Evolutionary conservation across 1,139 yeast genomes (phyloP).

Genomic region (Blastobotrys malaysiensis): DNA sequence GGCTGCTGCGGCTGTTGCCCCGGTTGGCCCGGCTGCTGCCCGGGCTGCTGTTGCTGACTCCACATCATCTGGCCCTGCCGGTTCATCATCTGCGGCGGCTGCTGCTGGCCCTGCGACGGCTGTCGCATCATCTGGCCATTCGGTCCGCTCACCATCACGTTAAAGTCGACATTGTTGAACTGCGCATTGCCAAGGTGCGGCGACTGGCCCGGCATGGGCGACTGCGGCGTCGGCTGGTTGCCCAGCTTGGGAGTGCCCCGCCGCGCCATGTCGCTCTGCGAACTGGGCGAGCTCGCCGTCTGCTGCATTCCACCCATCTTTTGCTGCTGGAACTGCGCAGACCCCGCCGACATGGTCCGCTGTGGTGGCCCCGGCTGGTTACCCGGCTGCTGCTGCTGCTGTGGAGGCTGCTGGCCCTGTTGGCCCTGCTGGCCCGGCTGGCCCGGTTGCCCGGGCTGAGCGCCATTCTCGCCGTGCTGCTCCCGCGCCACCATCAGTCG

Average conservation of each 20-base stretch:
- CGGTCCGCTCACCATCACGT: conserved; percentile 29
- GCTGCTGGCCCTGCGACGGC: conserved; percentile 14
- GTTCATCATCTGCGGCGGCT: conserved; percentile 16
- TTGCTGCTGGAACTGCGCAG: conserved; percentile 11
- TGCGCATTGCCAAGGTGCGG: conserved; percentile 14
- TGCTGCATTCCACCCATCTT: conserved; percentile 10
- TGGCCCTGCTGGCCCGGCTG: conserved; percentile 15
- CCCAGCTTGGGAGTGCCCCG: conserved; percentile 29
- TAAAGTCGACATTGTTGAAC: conserved; percentile 23
- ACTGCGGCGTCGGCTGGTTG: conserved; percentile 30
- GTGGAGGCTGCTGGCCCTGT: conserved; percentile 13
- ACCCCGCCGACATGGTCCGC: conserved; percentile 5
- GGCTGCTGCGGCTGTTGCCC: conserved; percentile 12
- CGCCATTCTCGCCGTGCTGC: conserved; percentile 2
- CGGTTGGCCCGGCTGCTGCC: conserved; percentile 9
- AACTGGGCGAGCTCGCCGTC: conserved; percentile 22
- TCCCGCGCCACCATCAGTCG: conserved; percentile 40
- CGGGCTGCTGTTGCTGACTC: conserved; percentile 15
- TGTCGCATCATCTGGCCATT: conserved; percentile 20
- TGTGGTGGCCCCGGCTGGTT: conserved; percentile 7
- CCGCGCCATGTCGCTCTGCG: conserved; percentile 15
- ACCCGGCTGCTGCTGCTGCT: conserved; percentile 8
- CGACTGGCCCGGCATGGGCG: conserved; percentile 23
- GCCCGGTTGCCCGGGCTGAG: conserved; percentile 9
- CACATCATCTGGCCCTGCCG: conserved; percentile 20